phyloP scores from a whole-genome alignment of 148 eudicot species.

The Chenopodium suecicum region DNA sequence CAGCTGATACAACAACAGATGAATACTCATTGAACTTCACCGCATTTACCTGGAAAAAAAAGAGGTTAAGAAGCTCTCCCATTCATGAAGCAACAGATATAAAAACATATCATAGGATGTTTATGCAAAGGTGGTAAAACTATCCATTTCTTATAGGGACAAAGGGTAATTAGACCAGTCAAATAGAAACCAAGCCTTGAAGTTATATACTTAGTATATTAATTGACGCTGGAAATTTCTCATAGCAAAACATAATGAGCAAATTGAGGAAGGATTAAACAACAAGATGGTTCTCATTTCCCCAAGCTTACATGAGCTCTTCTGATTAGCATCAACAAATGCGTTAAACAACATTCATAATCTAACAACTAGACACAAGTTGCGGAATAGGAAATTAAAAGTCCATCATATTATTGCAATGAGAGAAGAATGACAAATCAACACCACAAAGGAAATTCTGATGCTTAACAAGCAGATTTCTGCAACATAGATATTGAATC shows the following conservation, averaged over 20 bases:
- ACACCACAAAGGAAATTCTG: neutral
- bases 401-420: no score
- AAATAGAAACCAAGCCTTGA: neutral
- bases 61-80: neutral
- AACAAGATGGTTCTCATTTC: no score
- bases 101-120: neutral
- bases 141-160: neutral
- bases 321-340: no score
- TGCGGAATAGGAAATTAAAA: neutral
- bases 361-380: no score
- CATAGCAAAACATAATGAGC: no score
- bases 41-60: slow-evolving; percentile 70
- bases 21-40: slow-evolving; percentile 89
- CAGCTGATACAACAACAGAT: slow-evolving; percentile 87
- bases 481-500: neutral
- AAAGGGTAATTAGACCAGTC: neutral
- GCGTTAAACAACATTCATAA: no score
- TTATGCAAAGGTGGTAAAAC: neutral
- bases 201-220: neutral
- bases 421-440: neutral
- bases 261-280: no score
- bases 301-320: no score
- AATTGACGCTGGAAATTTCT: no score
- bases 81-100: neutral
- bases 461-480: neutral